phyloP scores from a whole-genome alignment of 140 eudicot genomes.

The Stevia rebaudiana region DNA sequence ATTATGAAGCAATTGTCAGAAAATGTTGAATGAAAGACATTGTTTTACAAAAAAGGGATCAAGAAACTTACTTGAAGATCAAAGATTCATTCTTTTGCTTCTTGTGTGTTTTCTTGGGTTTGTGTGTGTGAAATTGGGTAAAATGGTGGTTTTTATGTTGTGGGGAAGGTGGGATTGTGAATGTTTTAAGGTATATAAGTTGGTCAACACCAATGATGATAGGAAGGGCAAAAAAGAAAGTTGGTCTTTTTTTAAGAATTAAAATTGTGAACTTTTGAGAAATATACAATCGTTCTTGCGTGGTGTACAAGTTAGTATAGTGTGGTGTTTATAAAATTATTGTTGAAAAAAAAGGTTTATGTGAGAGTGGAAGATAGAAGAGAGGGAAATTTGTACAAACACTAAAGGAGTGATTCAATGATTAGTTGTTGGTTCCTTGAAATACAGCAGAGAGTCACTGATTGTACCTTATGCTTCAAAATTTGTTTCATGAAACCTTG shows the following conservation, averaged over 20 bases:
- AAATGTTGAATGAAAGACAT: conserved; percentile 7
- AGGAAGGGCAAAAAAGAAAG: not conserved
- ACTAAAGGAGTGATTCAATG: conserved; percentile 26
- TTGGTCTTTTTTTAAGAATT: not conserved
- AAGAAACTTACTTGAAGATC: conserved; percentile 42
- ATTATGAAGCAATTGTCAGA: not conserved
- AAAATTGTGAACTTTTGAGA: not conserved
- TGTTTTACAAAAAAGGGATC: conserved; percentile 16
- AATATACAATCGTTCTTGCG: conserved; percentile 18
- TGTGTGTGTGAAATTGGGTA: conserved; percentile 22
- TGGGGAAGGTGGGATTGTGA: conserved; percentile 34
- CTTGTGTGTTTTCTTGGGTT: conserved; percentile 27
- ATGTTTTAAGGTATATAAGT: conserved; percentile 21
- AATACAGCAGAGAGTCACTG: too few relatives aligned
- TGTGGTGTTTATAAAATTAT: conserved; percentile 3
- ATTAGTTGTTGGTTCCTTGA: too few relatives aligned
- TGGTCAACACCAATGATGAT: conserved; percentile 28
- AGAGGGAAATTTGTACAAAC: conserved; percentile 37
- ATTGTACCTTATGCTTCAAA: too few relatives aligned
- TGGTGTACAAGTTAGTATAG: not conserved
- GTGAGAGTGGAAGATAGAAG: conserved; percentile 28
- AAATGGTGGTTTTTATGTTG: conserved; percentile 26
- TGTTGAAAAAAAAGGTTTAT: conserved; percentile 7
- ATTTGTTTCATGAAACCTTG: too few relatives aligned
- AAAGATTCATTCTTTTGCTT: conserved; percentile 26